Evolutionary conservation across 306 rosid genomes (phyloP).

Genomic region (Comarum palustre): DNA sequence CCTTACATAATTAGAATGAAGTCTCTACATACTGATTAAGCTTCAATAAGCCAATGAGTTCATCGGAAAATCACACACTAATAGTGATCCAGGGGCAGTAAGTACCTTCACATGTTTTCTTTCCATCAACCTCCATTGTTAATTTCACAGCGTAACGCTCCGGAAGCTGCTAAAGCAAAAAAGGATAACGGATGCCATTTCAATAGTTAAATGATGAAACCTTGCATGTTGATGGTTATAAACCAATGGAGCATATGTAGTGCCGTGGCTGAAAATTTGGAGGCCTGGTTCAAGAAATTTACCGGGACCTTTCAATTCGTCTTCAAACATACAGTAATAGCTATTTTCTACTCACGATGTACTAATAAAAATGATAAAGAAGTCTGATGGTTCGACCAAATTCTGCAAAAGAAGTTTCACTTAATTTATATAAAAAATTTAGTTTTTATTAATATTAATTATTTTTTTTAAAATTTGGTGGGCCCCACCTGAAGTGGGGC

Average conservation of each 20-base stretch:
- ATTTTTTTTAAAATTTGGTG: too few relatives aligned
- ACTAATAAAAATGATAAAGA: too few relatives aligned
- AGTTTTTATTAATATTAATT: too few relatives aligned
- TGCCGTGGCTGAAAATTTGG: too few relatives aligned
- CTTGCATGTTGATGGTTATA: not conserved
- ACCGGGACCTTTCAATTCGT: too few relatives aligned
- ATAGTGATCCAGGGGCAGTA: slow-evolving; percentile 13
- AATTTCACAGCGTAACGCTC: slow-evolving; percentile 69
- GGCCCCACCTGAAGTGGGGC: too few relatives aligned
- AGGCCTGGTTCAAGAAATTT: too few relatives aligned
- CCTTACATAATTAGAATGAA: not conserved
- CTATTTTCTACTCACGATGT: too few relatives aligned
- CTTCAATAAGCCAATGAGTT: slow-evolving; percentile 7
- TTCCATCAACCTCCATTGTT: slow-evolving; percentile 96
- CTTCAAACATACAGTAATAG: too few relatives aligned
- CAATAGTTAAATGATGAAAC: not conserved
- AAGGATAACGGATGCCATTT: slow-evolving; percentile 9
- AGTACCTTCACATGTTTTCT: slow-evolving; percentile 70
- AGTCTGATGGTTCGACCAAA: too few relatives aligned
- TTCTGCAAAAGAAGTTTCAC: too few relatives aligned
- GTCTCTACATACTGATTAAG: not conserved
- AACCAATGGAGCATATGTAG: not conserved
- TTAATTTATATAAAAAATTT: too few relatives aligned
- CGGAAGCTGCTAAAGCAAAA: slow-evolving; percentile 60
- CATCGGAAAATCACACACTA: not conserved